Evolutionary conservation across 169 alveolate species (phyloP).

Genomic region (Perkinsus olseni): DNA sequence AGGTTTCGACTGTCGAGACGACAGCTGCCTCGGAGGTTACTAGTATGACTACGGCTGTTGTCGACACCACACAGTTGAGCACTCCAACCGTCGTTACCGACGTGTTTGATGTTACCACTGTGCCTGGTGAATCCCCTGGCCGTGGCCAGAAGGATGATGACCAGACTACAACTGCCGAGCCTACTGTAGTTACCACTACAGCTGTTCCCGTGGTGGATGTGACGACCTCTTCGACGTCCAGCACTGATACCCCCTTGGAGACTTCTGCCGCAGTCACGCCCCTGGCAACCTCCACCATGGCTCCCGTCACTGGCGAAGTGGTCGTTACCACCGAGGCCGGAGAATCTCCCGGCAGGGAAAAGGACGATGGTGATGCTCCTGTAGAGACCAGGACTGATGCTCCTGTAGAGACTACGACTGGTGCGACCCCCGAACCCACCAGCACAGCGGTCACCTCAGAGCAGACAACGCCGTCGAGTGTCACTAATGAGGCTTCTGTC

Average conservation of each 20-base stretch:
- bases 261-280: not conserved
- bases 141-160: not conserved
- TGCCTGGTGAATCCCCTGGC: not conserved
- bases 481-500: not conserved
- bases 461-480: too few relatives aligned
- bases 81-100: not conserved
- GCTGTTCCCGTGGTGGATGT: not conserved
- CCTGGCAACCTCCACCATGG: not conserved
- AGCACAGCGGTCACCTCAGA: too few relatives aligned
- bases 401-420: too few relatives aligned
- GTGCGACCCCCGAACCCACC: too few relatives aligned
- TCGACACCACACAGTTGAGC: not conserved
- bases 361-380: not conserved
- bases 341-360: too few relatives aligned
- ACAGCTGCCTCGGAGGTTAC: not conserved
- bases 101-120: not conserved
- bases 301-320: not conserved
- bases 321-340: too few relatives aligned
- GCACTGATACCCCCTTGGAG: not conserved
- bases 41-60: not conserved
- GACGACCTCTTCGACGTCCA: not conserved
- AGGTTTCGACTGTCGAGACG: not conserved
- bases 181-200: not conserved
- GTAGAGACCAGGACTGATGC: not conserved
- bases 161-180: not conserved